Percentiles rank a stretch among this genome's conserved stretches.
Evolutionary conservation across 1,284 basidiomycete species (phyloP).

Genomic region (Melampsora americana): DNA sequence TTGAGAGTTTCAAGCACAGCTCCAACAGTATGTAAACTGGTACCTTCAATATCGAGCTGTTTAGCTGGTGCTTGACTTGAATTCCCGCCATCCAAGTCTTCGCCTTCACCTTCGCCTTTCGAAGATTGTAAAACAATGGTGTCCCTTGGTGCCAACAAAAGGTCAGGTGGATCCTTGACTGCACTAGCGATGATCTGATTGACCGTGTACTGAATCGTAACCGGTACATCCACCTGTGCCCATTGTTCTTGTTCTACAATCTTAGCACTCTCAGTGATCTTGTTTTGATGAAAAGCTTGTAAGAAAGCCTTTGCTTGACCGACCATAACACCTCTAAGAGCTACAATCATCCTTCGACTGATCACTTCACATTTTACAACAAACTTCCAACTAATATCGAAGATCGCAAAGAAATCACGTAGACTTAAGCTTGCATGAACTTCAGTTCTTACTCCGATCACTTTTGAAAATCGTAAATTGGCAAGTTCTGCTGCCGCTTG

Average conservation of each 20-base stretch:
- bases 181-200: slow-evolving; percentile 75
- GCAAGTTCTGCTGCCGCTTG: slow-evolving; percentile 76
- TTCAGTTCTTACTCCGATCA: slow-evolving; percentile 71
- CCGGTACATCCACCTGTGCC: slow-evolving; percentile 72
- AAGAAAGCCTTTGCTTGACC: slow-evolving; percentile 82
- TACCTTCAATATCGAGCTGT: slow-evolving; percentile 76
- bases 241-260: slow-evolving; percentile 88
- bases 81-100: not conserved
- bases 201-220: slow-evolving; percentile 66
- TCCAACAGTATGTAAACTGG: slow-evolving; percentile 75
- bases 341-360: slow-evolving; percentile 84
- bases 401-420: slow-evolving; percentile 72
- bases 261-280: slow-evolving; percentile 77
- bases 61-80: slow-evolving; percentile 59
- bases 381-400: slow-evolving; percentile 82
- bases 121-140: slow-evolving; percentile 39
- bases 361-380: slow-evolving; percentile 80
- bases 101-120: slow-evolving; percentile 47
- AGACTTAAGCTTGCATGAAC: slow-evolving; percentile 72
- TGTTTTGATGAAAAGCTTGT: slow-evolving; percentile 75
- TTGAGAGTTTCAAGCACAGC: slow-evolving; percentile 76
- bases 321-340: slow-evolving; percentile 75
- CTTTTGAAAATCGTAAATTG: slow-evolving; percentile 73
- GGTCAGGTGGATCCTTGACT: slow-evolving; percentile 71
- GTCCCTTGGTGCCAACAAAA: slow-evolving; percentile 54